A percentile compares a stretch with the other conserved stretches of the same genome.
These are phyloP conservation scores for Botrytis sinoallii DNA, from an alignment of 2,329 filamentous ascomycete genomes.

Conservation along the genomic window DNA sequence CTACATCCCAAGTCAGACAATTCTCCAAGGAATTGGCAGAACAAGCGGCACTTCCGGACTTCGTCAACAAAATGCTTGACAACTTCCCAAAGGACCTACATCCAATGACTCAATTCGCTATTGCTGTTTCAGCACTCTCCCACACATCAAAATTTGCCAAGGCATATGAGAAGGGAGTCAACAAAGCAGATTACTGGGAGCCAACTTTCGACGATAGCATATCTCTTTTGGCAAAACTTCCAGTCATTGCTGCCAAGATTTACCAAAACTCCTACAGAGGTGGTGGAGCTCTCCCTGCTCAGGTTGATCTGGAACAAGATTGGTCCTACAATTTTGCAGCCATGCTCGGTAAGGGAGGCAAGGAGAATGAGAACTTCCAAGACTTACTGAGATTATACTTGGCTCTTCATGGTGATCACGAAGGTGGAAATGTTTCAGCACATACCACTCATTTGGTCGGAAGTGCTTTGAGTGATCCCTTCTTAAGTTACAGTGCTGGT, in stretches of 20 bases:
- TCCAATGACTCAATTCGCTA: constrained; percentile 97
- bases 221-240: constrained; percentile 89
- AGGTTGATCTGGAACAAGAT: constrained; percentile 81
- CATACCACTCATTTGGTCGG: constrained; percentile 94
- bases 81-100: constrained; percentile 86
- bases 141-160: constrained; percentile 92
- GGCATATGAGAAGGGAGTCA: constrained; percentile 84
- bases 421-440: constrained; percentile 95
- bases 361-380: constrained; percentile 90
- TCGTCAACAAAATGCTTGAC: constrained; percentile 85
- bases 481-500: constrained; percentile 93
- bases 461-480: constrained; percentile 89
- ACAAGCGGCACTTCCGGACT: constrained; percentile 76
- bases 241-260: constrained; percentile 94
- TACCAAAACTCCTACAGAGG: constrained; percentile 87
- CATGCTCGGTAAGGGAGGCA: constrained; percentile 86
- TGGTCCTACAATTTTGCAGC: constrained; percentile 99
- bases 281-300: constrained; percentile 70
- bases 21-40: constrained; percentile 86
- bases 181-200: constrained; percentile 99
- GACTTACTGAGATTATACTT: constrained; percentile 92
- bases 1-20: constrained; percentile 72
- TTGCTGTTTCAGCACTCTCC: constrained; percentile 92
- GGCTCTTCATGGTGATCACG: constrained; percentile 95
- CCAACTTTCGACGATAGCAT: constrained; percentile 95